Evolutionary conservation across 2,329 filamentous ascomycete species (phyloP).

Genomic region (Anisogramma anomala): DNA sequence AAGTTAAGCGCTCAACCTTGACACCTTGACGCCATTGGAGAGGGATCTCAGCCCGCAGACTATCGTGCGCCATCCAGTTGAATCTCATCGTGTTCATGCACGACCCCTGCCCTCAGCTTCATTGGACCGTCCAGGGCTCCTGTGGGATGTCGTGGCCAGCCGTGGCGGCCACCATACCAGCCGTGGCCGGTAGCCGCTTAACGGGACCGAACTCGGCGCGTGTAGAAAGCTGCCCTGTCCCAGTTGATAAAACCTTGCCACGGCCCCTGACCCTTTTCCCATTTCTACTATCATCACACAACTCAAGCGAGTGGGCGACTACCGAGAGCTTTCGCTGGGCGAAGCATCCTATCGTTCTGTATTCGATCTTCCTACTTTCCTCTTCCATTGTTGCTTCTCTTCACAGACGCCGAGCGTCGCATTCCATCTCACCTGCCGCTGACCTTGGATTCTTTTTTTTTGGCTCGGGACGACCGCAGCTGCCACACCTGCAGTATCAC

Average conservation of each 20-base stretch:
- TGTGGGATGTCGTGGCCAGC: constrained; percentile 9
- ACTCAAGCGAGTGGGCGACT: constrained; percentile 22
- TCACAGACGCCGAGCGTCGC: constrained; percentile 24
- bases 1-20: too few relatives aligned
- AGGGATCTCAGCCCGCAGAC: constrained; percentile 2
- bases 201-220: constrained; percentile 3
- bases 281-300: constrained; percentile 21
- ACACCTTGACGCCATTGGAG: constrained; percentile 8
- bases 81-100: constrained; percentile 3
- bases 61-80: constrained; percentile 15
- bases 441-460: constrained; percentile 19
- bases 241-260: constrained; percentile 12
- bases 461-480: constrained; percentile 17
- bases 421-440: constrained; percentile 14
- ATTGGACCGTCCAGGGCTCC: constrained; percentile 9
- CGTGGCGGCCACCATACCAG: too few relatives aligned
- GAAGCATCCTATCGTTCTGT: constrained; percentile 32
- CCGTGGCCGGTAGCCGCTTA: constrained; percentile 13
- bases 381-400: constrained; percentile 7
- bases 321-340: constrained; percentile 32
- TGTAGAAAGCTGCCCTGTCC: background rate
- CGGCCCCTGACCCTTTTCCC: constrained; percentile 18
- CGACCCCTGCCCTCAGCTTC: constrained; percentile 2
- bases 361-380: constrained; percentile 19
- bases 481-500: constrained; percentile 18